Base-by-base conservation (phyloP, 345 rosid genomes). In the Murraya paniculata region DNA sequence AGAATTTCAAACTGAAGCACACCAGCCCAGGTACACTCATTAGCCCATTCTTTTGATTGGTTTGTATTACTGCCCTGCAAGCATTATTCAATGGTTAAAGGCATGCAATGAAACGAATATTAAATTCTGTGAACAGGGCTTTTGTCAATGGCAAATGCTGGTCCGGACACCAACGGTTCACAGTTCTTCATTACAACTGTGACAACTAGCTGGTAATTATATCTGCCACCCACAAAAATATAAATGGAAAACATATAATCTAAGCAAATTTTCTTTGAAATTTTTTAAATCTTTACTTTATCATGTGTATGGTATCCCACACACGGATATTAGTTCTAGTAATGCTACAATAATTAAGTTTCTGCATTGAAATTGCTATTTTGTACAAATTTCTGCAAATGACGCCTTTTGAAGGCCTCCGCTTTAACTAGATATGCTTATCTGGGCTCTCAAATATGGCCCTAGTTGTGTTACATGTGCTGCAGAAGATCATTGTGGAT, bases 131-230 rank as follows among this genome's bases (percentile, higher is more conserved):
- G 25, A 58, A 39, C 84, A 96, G 99, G 98, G 60, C 13, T 89
- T 33, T 80, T 96, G 79, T 96, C 98, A 6, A 94, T 94, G 99
- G 99, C 98, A 38, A 96, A 96, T 77, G 94, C 99, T 73, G 99
- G 99, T 77, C 77, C 68, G 9, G 93, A 94, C 89, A 92, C 98
- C 27, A 94, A 96, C 6, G 99, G 98, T 57, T 96, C 99, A 2
- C 99, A 95, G 76, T 95, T 95, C 85, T 95, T 95, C 86, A 90
- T 93, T 64, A 95, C 98, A 5, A 93, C 98, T 0, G 98, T 93
- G 85, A 92, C 91, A 72, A 93, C 98, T 70, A 92, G 87, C 89
- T 93, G 99, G 98, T 96, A 91, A 64, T 68, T 80, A 27, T 41
- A 50, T 61, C 6, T 36, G 9, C 56, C 56, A 35, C 35, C 8